Conservation (phyloP, 2,329 filamentous ascomycete species). For the Geosmithia putterillii region DNA sequence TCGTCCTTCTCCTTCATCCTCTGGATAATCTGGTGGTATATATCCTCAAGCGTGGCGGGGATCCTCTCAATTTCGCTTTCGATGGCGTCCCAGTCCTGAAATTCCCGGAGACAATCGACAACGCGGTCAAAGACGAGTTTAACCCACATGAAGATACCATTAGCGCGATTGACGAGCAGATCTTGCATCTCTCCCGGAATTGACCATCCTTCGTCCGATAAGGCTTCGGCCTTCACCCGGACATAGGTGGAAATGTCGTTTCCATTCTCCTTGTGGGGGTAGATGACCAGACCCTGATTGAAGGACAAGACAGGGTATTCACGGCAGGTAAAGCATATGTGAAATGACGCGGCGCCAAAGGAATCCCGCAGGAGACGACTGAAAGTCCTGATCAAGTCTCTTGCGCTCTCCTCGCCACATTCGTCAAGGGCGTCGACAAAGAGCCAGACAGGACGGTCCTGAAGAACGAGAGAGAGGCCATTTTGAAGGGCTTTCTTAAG, state of each 20-base stretch:
- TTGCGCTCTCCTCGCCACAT: slow-evolving; percentile 11
- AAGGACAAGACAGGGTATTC: not conserved
- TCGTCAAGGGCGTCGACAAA: slow-evolving; percentile 24
- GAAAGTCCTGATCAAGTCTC: slow-evolving; percentile 8
- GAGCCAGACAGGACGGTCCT: slow-evolving; percentile 9
- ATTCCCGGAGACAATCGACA: not conserved
- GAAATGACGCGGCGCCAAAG: not conserved
- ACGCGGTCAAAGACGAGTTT: not conserved
- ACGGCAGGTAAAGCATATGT: slow-evolving; percentile 1
- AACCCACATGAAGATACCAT: not conserved
- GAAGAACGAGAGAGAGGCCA: slow-evolving; percentile 9
- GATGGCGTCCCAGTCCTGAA: not conserved
- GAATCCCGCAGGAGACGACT: slow-evolving; percentile 1
- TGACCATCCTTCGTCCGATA: too few species aligned
- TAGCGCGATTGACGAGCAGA: not conserved
- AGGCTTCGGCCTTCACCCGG: not conserved
- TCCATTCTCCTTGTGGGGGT: not conserved
- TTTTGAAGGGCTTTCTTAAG: slow-evolving; percentile 4
- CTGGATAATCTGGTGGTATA: not conserved
- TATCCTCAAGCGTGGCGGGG: not conserved
- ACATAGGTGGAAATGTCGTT: not conserved
- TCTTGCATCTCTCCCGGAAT: not conserved
- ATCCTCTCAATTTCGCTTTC: not conserved
- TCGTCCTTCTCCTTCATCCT: not conserved
- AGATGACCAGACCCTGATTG: not conserved